Evolutionary conservation across 2,329 filamentous ascomycete species (phyloP).

Genomic region (Aspergillus sp.): DNA sequence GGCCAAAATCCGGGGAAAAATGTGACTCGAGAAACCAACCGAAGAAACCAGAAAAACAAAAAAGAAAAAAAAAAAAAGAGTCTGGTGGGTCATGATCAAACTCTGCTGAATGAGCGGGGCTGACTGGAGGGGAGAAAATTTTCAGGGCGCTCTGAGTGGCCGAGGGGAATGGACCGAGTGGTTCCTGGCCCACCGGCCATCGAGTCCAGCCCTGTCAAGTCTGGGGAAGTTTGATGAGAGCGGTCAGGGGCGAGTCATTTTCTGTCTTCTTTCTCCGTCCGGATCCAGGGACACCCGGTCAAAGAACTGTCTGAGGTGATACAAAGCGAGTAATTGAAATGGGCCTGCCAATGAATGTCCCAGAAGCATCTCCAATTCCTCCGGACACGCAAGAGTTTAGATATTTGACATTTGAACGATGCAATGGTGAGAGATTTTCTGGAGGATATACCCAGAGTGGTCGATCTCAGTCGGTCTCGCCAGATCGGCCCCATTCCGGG

Average conservation of each 20-base stretch:
- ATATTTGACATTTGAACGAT: not conserved
- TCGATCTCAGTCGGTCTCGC: not conserved
- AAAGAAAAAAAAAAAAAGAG: not conserved
- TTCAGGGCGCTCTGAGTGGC: not conserved
- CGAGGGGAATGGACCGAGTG: conserved; percentile 2
- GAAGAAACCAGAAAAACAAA: not conserved
- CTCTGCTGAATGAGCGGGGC: not conserved
- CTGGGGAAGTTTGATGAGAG: conserved; percentile 15
- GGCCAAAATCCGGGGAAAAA: conserved; percentile 15
- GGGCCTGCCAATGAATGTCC: not conserved
- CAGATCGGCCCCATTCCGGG: conserved; percentile 1
- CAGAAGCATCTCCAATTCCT: not conserved
- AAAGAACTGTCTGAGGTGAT: not conserved
- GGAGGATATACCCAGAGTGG: not conserved
- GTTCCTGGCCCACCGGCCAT: conserved; percentile 1
- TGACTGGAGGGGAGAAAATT: conserved; percentile 6
- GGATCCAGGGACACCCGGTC: not conserved
- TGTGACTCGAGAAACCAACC: not conserved
- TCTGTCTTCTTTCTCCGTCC: not conserved
- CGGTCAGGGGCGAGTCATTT: not conserved
- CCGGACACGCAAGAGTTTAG: not conserved
- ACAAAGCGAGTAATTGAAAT: not conserved
- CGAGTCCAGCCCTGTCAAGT: conserved; percentile 14
- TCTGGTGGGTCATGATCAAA: conserved; percentile 4
- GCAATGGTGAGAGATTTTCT: conserved; percentile 5